Base-by-base conservation (phyloP, 306 rosid genomes). In the Medicago arabica region DNA sequence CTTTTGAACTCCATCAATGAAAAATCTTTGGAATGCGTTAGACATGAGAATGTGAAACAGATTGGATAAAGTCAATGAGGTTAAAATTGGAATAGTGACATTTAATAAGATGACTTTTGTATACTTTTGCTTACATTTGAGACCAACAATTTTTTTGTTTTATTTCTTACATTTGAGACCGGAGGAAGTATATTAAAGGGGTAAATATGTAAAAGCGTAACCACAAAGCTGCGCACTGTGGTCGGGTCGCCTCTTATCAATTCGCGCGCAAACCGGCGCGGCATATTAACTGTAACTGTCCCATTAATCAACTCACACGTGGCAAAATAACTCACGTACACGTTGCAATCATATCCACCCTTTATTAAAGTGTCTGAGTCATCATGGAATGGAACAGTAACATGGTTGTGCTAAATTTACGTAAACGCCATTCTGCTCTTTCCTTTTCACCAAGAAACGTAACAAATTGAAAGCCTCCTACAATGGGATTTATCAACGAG, bases 381-480 rank as follows among this genome's bases (percentile, higher is more conserved):
- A 19, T 9, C 31, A 3, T 28, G 4, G 28, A 23, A 23, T 23
- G 8, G 58, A 61, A n/a, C 67, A 62, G 55, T 82, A 79, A 68
- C 74, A 43, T 68, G 86, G 9, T 68, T 47, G 2, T 18, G 15
- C 83, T 39, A 51, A 6, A 78, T 78, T 82, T 81, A 85, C 82
- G 82, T 70, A 18, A 80, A 74, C 63, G 82, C 80, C 79, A 75
- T 74, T 65, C 36, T 8, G 1, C 25, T 6, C 59, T 75, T 64
- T 71, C 72, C 75, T 49, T 67, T 68, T 66, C 61, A 49, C 25
- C 3, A 38, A 73, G 59, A 75, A 83, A 28, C 75, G 54, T 79
- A 36, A 62, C 3, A 76, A 54, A 19, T 18, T 62, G 69, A 57
- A 71, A 55, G 61, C 36, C 3, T 50, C 65, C 14, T 18, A 18